Conservation (phyloP, 1,284 basidiomycete genomes). For the Prillingera fragicola region DNA sequence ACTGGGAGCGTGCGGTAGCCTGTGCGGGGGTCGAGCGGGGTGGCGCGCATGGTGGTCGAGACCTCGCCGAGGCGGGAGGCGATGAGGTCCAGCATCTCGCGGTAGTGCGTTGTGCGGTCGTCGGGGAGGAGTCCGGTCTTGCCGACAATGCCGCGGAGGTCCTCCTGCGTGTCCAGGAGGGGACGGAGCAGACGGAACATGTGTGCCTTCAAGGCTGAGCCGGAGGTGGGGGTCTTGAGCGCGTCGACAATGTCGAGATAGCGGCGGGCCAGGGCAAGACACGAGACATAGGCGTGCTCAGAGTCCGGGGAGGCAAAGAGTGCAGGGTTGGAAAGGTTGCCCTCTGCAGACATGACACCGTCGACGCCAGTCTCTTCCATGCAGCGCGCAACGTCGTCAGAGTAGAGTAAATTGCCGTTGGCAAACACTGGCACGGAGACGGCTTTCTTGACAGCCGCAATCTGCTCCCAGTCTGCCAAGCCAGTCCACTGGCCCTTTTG, state of each 20-base stretch:
- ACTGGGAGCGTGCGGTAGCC: constrained; percentile 60
- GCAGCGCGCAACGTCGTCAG: constrained; percentile 71
- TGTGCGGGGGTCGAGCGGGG: constrained; percentile 30
- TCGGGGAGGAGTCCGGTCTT: constrained; percentile 33
- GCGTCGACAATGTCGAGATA: constrained; percentile 76
- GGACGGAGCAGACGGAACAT: constrained; percentile 87
- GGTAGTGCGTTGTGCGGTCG: constrained; percentile 42
- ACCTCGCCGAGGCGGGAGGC: constrained; percentile 59
- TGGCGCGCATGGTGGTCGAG: constrained; percentile 41
- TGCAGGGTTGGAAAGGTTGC: constrained; percentile 87
- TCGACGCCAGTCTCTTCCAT: constrained; percentile 77
- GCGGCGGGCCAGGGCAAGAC: constrained; percentile 67
- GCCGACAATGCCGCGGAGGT: constrained; percentile 60
- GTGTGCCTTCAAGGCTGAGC: constrained; percentile 81
- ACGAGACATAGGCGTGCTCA: constrained; percentile 56
- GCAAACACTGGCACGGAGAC: constrained; percentile 91
- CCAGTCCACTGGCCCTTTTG: constrained; percentile 78
- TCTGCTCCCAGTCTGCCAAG: constrained; percentile 78
- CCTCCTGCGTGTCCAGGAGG: constrained; percentile 62
- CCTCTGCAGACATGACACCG: constrained; percentile 93
- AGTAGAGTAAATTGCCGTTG: constrained; percentile 90
- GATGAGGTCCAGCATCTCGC: constrained; percentile 62
- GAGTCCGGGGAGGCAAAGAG: constrained; percentile 57
- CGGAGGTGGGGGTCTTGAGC: constrained; percentile 66
- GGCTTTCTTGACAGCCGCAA: constrained; percentile 75